These are phyloP conservation scores for Pseudonitzschia multistriata DNA, from an alignment of 108 stramenopile genomes.

Conservation along the genomic window DNA sequence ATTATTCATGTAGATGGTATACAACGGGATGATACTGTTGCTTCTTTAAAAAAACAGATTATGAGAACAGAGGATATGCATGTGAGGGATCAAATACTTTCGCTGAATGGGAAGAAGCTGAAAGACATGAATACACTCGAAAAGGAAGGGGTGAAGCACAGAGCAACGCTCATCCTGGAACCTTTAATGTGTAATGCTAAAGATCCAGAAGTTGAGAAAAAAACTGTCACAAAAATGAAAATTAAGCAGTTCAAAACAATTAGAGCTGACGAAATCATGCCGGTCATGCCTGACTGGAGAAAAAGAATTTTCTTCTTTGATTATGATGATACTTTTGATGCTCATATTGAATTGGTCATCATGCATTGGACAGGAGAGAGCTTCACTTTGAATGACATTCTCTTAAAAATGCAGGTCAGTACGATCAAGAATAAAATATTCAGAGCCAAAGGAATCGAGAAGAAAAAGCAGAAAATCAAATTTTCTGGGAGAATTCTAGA, in stretches of 20 bases:
- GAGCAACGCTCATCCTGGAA: slow-evolving; percentile 11
- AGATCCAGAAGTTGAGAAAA: not conserved
- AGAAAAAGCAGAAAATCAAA: slow-evolving; percentile 11
- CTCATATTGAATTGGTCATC: slow-evolving; percentile 18
- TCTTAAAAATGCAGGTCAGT: slow-evolving; percentile 5
- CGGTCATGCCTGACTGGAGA: slow-evolving; percentile 33
- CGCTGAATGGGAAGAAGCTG: not conserved
- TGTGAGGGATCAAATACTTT: not conserved
- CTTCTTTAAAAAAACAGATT: slow-evolving; percentile 10
- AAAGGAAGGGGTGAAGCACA: slow-evolving; percentile 10
- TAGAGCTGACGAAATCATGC: slow-evolving; percentile 21
- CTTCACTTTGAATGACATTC: slow-evolving; percentile 16
- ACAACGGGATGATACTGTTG: slow-evolving; percentile 6
- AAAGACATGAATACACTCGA: slow-evolving; percentile 4
- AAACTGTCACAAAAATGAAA: slow-evolving; percentile 10
- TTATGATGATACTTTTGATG: slow-evolving; percentile 20
- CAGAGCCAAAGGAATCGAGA: slow-evolving; percentile 2
- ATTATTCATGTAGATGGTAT: slow-evolving; percentile 10
- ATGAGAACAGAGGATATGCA: not conserved
- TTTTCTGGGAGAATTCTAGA: slow-evolving; percentile 26
- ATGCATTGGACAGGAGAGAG: slow-evolving; percentile 30
- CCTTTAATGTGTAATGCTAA: not conserved
- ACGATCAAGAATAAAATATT: slow-evolving; percentile 25
- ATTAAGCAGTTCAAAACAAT: slow-evolving; percentile 24
- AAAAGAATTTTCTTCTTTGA: slow-evolving; percentile 36